Percentiles rank a stretch among this genome's conserved stretches.
Conservation (phyloP, 352 stramenopile species). For the Globisporangium abappressorium region DNA sequence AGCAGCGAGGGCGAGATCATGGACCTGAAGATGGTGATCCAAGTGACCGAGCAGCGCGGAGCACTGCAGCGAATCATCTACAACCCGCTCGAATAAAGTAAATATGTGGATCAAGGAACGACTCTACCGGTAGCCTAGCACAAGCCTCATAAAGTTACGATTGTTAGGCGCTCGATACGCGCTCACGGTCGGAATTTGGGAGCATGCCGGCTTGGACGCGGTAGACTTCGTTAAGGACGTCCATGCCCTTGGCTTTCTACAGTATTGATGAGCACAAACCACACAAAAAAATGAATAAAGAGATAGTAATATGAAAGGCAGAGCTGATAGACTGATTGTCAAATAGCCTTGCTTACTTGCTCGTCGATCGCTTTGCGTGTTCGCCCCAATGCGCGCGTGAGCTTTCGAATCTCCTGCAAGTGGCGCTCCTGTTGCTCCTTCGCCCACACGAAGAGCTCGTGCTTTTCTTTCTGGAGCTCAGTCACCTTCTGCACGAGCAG, state of each 20-base stretch:
- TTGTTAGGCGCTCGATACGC: constrained; percentile 1
- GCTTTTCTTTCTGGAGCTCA: constrained; percentile 64
- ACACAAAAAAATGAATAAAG: constrained; percentile 4
- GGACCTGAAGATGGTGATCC: constrained; percentile 87
- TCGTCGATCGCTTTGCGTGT: constrained; percentile 65
- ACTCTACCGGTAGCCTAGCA: no score
- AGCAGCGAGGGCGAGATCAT: constrained; percentile 70
- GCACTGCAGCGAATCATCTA: constrained; percentile 84
- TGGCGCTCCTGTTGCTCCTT: constrained; percentile 72
- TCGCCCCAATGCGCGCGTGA: constrained; percentile 58
- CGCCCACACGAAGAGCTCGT: constrained; percentile 66
- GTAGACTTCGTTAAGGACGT: constrained; percentile 40
- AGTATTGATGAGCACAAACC: background rate
- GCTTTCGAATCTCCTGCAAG: constrained; percentile 81
- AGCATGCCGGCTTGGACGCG: constrained; percentile 35
- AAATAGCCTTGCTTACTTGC: constrained; percentile 25
- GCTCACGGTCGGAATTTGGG: background rate
- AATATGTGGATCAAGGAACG: no score
- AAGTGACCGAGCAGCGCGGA: constrained; percentile 78
- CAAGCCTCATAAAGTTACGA: no score
- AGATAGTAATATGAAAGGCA: background rate
- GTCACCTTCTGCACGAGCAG: constrained; percentile 69
- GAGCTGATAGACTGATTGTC: background rate
- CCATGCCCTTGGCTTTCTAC: constrained; percentile 36
- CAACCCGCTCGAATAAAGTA: constrained; percentile 61